These are phyloP conservation scores for Arthrobotrys entomopaga DNA, from an alignment of 2,329 filamentous ascomycete genomes.

Conservation along the genomic window DNA sequence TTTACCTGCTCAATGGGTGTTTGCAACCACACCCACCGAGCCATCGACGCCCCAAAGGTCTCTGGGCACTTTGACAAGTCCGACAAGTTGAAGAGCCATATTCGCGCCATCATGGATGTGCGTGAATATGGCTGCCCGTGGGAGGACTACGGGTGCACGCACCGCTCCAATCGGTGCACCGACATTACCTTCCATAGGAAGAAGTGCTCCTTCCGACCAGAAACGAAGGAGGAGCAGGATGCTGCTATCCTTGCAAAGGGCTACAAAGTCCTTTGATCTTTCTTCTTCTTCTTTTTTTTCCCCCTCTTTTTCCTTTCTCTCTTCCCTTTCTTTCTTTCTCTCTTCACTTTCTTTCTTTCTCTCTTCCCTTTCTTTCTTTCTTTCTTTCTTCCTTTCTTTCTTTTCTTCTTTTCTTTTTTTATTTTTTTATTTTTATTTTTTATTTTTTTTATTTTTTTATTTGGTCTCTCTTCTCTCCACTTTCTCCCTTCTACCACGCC, in stretches of 20 bases:
- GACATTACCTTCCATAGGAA: constrained; percentile 26
- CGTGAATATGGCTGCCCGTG: constrained; percentile 21
- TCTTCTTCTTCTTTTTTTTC: too few species aligned
- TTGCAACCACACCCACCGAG: constrained; percentile 9
- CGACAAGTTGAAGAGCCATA: constrained; percentile 36
- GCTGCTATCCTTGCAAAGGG: constrained; percentile 7
- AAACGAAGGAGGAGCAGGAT: background rate
- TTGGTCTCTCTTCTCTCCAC: too few species aligned
- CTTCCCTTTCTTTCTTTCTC: too few species aligned
- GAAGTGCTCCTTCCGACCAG: constrained; percentile 5
- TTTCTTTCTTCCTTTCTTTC: too few species aligned
- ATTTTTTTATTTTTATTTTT: too few species aligned
- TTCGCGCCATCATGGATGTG: constrained; percentile 17
- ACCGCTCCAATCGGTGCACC: constrained; percentile 27
- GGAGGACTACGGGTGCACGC: background rate
- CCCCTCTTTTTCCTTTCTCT: too few species aligned
- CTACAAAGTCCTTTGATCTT: background rate
- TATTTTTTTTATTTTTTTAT: too few species aligned
- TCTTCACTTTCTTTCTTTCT: too few species aligned
- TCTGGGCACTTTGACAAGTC: constrained; percentile 27
- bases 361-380: too few species aligned
- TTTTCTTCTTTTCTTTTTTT: too few species aligned
- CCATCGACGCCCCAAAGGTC: background rate
- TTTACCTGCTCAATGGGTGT: constrained; percentile 6
- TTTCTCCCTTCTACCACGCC: too few species aligned